A percentile compares a stretch with the other conserved stretches of the same genome.
Evolutionary conservation across 208 protist genomes (phyloP).

Genomic region (Lotmaria passim): DNA sequence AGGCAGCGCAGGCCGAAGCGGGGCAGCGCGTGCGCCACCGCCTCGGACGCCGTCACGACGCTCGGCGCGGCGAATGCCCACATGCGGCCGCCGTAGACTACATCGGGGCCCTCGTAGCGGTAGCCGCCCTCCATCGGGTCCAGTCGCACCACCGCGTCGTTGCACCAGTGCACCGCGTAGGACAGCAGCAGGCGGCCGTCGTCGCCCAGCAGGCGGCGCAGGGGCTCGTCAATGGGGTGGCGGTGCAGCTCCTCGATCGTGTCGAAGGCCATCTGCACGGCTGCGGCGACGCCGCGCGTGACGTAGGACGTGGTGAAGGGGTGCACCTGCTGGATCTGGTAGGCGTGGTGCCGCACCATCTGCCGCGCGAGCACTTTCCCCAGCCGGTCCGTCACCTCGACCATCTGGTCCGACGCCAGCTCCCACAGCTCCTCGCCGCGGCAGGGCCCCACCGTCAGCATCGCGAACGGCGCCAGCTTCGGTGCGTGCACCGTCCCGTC

Average conservation of each 20-base stretch:
- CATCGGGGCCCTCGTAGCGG: constrained; percentile 74
- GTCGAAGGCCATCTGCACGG: constrained; percentile 67
- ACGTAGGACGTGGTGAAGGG: constrained; percentile 69
- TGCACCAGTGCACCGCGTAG: constrained; percentile 86
- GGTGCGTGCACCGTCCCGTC: constrained; percentile 65
- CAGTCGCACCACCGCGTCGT: constrained; percentile 54
- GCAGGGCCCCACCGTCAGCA: constrained; percentile 68
- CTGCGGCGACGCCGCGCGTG: constrained; percentile 46
- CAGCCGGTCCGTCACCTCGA: constrained; percentile 54
- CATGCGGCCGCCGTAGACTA: constrained; percentile 69
- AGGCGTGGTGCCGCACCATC: constrained; percentile 55
- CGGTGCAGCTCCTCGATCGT: constrained; percentile 60
- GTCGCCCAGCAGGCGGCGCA: constrained; percentile 63
- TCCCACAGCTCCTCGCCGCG: constrained; percentile 75
- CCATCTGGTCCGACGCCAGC: constrained; percentile 62
- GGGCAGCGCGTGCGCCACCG: constrained; percentile 7
- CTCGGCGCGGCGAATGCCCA: constrained; percentile 79
- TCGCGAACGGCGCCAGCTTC: constrained; percentile 72
- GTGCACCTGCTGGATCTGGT: constrained; percentile 75
- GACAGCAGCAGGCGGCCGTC: constrained; percentile 58
- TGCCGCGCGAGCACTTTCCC: constrained; percentile 35
- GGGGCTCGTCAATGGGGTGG: constrained; percentile 53
- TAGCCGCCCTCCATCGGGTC: constrained; percentile 40
- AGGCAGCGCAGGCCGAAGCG: constrained; percentile 24
- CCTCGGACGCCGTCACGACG: constrained; percentile 51